A percentile compares a stretch with the other conserved stretches of the same genome.
These are phyloP conservation scores for Hirschfeldia incana DNA, from an alignment of 345 rosid genomes.

Conservation along the genomic window DNA sequence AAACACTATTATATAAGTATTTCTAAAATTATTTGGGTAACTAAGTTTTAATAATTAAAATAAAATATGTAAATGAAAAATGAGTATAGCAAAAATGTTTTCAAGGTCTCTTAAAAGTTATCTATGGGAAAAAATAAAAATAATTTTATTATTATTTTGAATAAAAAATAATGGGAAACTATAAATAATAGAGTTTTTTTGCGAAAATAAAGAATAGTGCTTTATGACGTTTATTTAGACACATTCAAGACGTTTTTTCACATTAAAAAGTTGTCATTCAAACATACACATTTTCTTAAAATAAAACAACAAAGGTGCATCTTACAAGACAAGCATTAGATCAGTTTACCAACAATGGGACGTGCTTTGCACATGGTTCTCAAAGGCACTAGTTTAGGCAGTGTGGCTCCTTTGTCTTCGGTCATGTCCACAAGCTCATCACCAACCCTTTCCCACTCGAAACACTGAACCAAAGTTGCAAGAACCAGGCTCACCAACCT, in stretches of 20 bases:
- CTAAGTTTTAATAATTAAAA: no score
- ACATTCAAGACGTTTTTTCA: not conserved
- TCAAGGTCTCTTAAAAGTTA: not conserved
- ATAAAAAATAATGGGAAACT: no score
- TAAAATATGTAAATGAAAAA: not conserved
- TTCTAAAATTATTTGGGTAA: not conserved
- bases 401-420: slow-evolving; percentile 40
- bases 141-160: no score
- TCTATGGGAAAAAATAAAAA: not conserved
- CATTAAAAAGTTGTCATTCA: not conserved
- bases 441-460: slow-evolving; percentile 52
- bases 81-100: not conserved
- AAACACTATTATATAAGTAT: no score
- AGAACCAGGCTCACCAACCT: slow-evolving; percentile 41
- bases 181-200: no score
- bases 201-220: no score
- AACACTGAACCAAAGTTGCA: slow-evolving; percentile 51
- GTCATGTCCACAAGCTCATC: slow-evolving; percentile 42
- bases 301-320: not conserved
- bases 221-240: not conserved
- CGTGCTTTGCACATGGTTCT: slow-evolving; percentile 2
- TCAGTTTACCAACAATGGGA: not conserved
- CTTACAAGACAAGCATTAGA: not conserved
- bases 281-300: not conserved
- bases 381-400: slow-evolving; percentile 40